A percentile compares a stretch with the other conserved stretches of the same genome.
Conservation (phyloP, 306 rosid genomes). For the Castanea crenata region DNA sequence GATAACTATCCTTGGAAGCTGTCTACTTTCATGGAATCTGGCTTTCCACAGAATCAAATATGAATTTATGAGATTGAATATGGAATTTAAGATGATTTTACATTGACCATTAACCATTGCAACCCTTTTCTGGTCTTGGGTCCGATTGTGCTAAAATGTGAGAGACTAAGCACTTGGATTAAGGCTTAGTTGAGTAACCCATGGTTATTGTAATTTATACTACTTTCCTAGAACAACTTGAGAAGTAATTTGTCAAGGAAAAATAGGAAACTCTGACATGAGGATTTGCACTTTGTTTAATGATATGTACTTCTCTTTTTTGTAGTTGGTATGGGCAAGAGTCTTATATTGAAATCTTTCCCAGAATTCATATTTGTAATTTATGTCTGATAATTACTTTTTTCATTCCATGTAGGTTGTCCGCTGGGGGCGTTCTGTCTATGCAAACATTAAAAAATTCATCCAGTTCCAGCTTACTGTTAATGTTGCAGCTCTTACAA, state of each 20-base stretch:
- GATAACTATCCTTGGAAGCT: too few species aligned
- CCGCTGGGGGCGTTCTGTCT: constrained; percentile 99
- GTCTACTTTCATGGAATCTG: too few species aligned
- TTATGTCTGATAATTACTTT: constrained; percentile 11
- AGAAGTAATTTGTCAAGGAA: neutral
- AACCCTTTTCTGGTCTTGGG: neutral
- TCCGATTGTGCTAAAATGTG: neutral
- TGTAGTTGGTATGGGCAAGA: neutral
- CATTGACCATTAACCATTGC: neutral
- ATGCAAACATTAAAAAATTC: constrained; percentile 96
- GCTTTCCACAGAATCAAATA: too few species aligned
- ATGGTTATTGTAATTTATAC: too few species aligned
- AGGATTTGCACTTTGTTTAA: neutral
- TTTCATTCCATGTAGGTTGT: constrained; percentile 64
- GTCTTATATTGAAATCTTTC: neutral
- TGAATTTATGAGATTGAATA: too few species aligned
- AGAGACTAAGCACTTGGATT: neutral
- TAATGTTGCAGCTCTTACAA: constrained; percentile 94
- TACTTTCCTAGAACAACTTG: too few species aligned
- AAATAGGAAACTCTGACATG: neutral
- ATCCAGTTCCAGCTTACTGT: constrained; percentile 98
- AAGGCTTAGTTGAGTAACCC: neutral
- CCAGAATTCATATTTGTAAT: neutral
- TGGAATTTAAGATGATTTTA: neutral
- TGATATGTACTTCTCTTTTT: neutral